Conservation (phyloP, 2,329 filamentous ascomycete species). For the Trichoderma oligosporum region DNA sequence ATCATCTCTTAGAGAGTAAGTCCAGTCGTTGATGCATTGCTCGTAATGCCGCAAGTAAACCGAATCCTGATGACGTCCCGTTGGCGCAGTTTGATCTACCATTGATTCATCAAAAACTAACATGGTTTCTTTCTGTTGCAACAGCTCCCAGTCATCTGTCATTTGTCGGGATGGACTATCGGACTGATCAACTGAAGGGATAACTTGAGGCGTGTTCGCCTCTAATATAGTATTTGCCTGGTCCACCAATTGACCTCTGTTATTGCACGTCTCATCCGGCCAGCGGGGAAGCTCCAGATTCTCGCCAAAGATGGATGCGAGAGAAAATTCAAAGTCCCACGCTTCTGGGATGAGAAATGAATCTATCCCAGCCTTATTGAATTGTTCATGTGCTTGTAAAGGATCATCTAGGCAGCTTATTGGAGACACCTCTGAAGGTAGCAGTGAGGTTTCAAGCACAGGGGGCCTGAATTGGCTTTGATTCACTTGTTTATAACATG, state of each 20-base stretch:
- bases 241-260: background rate
- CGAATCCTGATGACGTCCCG: background rate
- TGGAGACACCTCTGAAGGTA: no score
- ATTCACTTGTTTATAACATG: no score
- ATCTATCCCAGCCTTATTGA: no score
- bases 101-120: background rate
- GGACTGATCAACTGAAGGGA: no score
- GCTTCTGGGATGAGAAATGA: background rate
- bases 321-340: constrained; percentile 8
- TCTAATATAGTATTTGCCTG: background rate
- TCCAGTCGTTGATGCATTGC: background rate
- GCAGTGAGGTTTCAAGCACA: no score
- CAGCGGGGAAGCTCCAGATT: background rate
- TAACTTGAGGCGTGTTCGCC: no score
- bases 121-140: background rate
- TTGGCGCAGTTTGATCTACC: background rate
- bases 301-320: background rate
- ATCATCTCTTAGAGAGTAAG: constrained; percentile 9
- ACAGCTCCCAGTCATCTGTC: no score
- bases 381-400: no score
- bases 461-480: no score
- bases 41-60: constrained; percentile 1
- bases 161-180: no score
- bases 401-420: no score
- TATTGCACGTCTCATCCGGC: background rate